Percentiles rank a stretch among this genome's conserved stretches.
Conservation (phyloP, 2,329 filamentous ascomycete species). For the Fusarium devonianum region DNA sequence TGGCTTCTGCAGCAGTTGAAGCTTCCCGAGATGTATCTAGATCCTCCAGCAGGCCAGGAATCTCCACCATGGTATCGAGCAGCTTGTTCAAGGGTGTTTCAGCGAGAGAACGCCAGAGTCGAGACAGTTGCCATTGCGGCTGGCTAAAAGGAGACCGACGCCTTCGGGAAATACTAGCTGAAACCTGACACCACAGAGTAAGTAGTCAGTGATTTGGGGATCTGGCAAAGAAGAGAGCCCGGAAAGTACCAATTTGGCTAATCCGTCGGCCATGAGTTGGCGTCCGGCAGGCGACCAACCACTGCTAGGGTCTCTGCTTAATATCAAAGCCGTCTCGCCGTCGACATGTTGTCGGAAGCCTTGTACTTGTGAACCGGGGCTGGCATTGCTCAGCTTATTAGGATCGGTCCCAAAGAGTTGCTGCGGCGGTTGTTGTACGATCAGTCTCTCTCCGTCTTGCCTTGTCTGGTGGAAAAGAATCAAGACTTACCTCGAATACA, state of each 20-base stretch:
- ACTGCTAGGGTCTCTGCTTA: conserved; percentile 2
- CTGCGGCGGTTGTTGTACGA: neutral
- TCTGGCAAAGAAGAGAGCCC: rapidly evolving
- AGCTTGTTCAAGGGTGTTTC: conserved; percentile 7
- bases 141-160: conserved; percentile 1
- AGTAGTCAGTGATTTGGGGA: rapidly evolving
- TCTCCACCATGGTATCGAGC: conserved; percentile 7
- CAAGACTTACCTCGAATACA: conserved; percentile 9
- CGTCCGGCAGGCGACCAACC: conserved; percentile 4
- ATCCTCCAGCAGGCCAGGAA: conserved; percentile 5
- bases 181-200: neutral
- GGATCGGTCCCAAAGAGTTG: conserved; percentile 5
- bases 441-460: neutral
- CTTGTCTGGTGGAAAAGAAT: rapidly evolving
- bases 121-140: conserved; percentile 3
- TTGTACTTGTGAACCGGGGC: neutral
- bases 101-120: conserved; percentile 8
- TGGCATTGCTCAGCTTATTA: neutral
- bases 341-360: conserved; percentile 10
- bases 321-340: conserved; percentile 9
- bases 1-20: neutral
- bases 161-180: conserved; percentile 1
- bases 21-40: neutral
- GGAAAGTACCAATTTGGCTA: conserved; percentile 8
- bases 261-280: conserved; percentile 13